Evolutionary conservation across 1,139 yeast genomes (phyloP).

Genomic region (Torulaspora globosa): DNA sequence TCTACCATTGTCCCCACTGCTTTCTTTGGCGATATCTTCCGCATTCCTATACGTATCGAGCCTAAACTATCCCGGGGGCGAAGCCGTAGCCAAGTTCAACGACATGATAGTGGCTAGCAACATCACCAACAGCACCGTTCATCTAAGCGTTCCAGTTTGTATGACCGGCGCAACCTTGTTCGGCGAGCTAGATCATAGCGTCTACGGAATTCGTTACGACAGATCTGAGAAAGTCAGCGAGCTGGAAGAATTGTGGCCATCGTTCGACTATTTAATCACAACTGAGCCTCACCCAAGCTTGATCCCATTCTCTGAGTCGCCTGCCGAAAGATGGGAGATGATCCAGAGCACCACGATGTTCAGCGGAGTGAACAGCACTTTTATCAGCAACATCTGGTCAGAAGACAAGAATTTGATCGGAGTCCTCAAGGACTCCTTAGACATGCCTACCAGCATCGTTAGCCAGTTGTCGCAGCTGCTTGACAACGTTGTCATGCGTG

Average conservation of each 20-base stretch:
- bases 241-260: slow-evolving; percentile 46
- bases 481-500: slow-evolving; percentile 25
- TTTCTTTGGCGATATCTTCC: slow-evolving; percentile 45
- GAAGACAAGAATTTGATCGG: slow-evolving; percentile 18
- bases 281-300: slow-evolving; percentile 36
- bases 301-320: slow-evolving; percentile 22
- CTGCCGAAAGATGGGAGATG: slow-evolving; percentile 41
- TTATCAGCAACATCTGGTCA: slow-evolving; percentile 18
- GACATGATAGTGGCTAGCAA: slow-evolving; percentile 37
- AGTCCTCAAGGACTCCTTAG: slow-evolving; percentile 14
- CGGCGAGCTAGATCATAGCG: slow-evolving; percentile 46
- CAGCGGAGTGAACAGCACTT: slow-evolving; percentile 36
- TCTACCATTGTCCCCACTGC: slow-evolving; percentile 30
- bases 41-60: slow-evolving; percentile 61
- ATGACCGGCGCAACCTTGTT: slow-evolving; percentile 85
- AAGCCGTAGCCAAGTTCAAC: slow-evolving; percentile 58
- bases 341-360: slow-evolving; percentile 40
- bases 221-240: slow-evolving; percentile 56
- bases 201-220: slow-evolving; percentile 54
- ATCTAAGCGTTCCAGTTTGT: slow-evolving; percentile 75
- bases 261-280: slow-evolving; percentile 59
- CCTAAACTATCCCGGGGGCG: slow-evolving; percentile 86
- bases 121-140: slow-evolving; percentile 44
- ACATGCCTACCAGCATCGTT: slow-evolving; percentile 12
- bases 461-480: slow-evolving; percentile 16